Conservation (phyloP, 139 green algal species). For the Yamagishiella unicocca region DNA sequence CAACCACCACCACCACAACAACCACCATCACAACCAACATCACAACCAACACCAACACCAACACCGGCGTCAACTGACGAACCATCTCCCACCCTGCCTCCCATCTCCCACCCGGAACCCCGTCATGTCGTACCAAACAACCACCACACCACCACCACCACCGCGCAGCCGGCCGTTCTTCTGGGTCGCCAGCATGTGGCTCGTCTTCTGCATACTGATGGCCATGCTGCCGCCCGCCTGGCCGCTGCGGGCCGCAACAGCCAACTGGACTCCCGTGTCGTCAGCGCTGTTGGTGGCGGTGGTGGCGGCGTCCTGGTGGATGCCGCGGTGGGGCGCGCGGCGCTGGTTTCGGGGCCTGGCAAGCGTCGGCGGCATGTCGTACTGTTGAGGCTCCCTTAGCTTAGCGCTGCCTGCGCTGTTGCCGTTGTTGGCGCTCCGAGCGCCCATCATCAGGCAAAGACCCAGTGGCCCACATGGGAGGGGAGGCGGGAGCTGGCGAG, state of each 20-base stretch:
- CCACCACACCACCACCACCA: background rate
- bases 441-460: too few species aligned
- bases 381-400: background rate
- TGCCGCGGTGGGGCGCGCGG: background rate
- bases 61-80: background rate
- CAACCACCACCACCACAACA: background rate
- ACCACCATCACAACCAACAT: too few species aligned
- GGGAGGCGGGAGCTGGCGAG: too few species aligned
- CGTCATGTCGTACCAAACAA: background rate
- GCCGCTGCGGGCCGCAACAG: background rate
- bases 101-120: background rate
- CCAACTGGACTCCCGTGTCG: slow-evolving; percentile 14
- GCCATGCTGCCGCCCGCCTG: background rate
- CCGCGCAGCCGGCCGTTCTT: background rate
- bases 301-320: background rate
- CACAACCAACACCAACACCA: too few species aligned
- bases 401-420: too few species aligned
- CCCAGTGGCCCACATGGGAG: too few species aligned
- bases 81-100: background rate
- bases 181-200: background rate
- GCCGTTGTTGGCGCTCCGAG: too few species aligned
- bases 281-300: background rate
- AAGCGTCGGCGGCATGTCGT: background rate
- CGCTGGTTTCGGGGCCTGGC: slow-evolving; percentile 11
- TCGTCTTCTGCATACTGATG: background rate